Conservation (phyloP, 2,329 filamentous ascomycete species). For the Aspergillus quadrilineatus region DNA sequence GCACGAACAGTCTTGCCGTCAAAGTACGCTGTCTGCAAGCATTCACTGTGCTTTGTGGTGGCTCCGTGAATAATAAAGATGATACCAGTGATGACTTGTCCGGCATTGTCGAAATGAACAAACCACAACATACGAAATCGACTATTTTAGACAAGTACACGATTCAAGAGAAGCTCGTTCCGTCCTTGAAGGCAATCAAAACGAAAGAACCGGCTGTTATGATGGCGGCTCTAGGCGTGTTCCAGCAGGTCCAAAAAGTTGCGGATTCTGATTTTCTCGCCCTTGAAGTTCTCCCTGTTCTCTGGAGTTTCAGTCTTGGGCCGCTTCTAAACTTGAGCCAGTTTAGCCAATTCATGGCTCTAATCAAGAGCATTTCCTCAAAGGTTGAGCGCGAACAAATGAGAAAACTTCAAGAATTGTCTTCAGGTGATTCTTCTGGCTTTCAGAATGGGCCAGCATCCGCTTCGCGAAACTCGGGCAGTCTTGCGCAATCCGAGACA, state of each 20-base stretch:
- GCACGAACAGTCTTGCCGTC: conserved; percentile 89
- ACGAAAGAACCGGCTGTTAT: conserved; percentile 98
- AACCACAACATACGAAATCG: conserved; percentile 63
- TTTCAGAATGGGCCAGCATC: conserved; percentile 29
- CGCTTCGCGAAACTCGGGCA: conserved; percentile 27
- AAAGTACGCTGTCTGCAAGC: conserved; percentile 91
- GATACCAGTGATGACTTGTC: conserved; percentile 68
- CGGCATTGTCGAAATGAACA: conserved; percentile 56
- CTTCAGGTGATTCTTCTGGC: conserved; percentile 56
- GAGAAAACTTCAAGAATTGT: conserved; percentile 82
- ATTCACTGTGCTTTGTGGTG: conserved; percentile 85
- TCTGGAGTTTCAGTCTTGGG: conserved; percentile 90
- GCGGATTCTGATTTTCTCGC: conserved; percentile 91
- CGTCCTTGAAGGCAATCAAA: conserved; percentile 86
- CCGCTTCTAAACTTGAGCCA: conserved; percentile 83
- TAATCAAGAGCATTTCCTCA: conserved; percentile 77
- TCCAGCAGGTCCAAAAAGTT: conserved; percentile 75
- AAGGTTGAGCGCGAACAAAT: conserved; percentile 87
- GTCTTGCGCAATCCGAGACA: conserved; percentile 47
- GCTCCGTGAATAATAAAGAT: conserved; percentile 53
- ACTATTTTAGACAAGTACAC: conserved; percentile 95
- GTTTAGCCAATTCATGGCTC: conserved; percentile 84
- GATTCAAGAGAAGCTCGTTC: conserved; percentile 95
- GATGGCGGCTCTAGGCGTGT: conserved; percentile 84
- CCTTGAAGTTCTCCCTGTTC: conserved; percentile 80